Base-by-base conservation (phyloP, 2,329 filamentous ascomycete species). In the Colletotrichum somersetense region DNA sequence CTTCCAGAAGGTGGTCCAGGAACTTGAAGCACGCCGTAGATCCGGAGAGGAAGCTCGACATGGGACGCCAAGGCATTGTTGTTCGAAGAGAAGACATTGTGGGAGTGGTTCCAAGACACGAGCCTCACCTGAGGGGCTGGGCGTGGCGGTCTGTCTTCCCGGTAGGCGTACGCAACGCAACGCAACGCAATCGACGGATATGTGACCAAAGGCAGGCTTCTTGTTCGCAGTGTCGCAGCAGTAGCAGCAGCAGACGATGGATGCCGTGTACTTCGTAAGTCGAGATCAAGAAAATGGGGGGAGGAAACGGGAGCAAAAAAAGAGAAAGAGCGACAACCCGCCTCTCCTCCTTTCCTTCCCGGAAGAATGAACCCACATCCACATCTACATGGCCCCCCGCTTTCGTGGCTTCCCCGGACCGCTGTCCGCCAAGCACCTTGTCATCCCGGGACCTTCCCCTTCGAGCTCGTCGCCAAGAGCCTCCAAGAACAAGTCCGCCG, bases 391-490 rank as follows among this genome's bases (percentile, higher is more conserved):
- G 35, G 30, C 11, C 10, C 11, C 10, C 61, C 61, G 48, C 61
- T 53, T 53, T 44, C 35, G 33, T 63, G 48, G 7, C 59, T 72
- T 72, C 69, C 66, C 69, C 66, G 69, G 66, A 72, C 69, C 66
- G 69, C 53, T 72, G 69, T 72, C 69, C 52, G 69, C 69, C 69
- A 72, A 72, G 69, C 5, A 16, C 23, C 35, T 46, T 18, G 38
- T 64, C 53, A 69, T 53, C 66, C 66, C 66, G 58, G 69, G 69
- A 72, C 69, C 69, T 72, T 68, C 69, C 69, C 69, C 53, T 72
- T 69, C 46, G 53, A 62, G 69, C 5, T 20, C 10, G n/a, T 53
- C 52, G 69, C 69, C 69, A 72, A 72, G 69, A 69, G 59, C 53
- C 50, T 59, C 69, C 59, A 72, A 69, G 66, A 72, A 64, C 48